Evolutionary conservation across 345 rosid genomes (phyloP), one percentile per base, ranked within the genome.

Genomic region (Odontarrhena argentea): DNA sequence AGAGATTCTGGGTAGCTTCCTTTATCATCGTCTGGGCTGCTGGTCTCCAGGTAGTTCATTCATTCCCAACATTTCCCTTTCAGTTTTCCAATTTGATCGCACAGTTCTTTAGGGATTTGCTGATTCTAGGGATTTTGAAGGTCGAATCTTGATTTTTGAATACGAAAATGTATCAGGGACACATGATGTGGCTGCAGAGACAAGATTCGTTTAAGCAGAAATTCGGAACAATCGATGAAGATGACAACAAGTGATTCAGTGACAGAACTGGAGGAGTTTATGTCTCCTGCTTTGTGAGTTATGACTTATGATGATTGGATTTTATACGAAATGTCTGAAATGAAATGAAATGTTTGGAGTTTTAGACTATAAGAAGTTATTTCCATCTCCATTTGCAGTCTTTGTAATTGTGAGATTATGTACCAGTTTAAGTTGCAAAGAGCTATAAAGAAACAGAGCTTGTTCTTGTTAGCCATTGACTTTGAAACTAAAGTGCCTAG

Each of bases 121-220:
- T 30, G 43, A 43, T 43, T 28, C 12, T 36, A 18, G 7, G n/a
- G 25, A 40, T 58, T 43, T 35, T 38, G 2, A 32, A 52, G 57
- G 25, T 66, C 35, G 8, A 15, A 8, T 53, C 6, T 63, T 57
- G 40, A 45, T 46, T 9, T 58, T 32, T 54, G 28, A 2, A 2
- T 32, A 14, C 18, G 44, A 0, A 6, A 36, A 32, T 30, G 40
- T 44, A 26, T 66, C 76, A 93, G 97, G 97, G 97, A 6, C 96
- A 86, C 57, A 80, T 88, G 89, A 90, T 85, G 88, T 90, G 97
- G 98, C 43, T 90, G 67, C 84, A 86, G 82, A 93, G 67, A 74
- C 97, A 93, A 79, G 95, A 88, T 13, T 74, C 97, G 0, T 93
- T 88, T 66, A 80, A 87, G 79, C 80, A 84, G 69, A 93, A 83